Conservation (phyloP, 2,329 filamentous ascomycete genomes). For the Cyphellophora europaea region DNA sequence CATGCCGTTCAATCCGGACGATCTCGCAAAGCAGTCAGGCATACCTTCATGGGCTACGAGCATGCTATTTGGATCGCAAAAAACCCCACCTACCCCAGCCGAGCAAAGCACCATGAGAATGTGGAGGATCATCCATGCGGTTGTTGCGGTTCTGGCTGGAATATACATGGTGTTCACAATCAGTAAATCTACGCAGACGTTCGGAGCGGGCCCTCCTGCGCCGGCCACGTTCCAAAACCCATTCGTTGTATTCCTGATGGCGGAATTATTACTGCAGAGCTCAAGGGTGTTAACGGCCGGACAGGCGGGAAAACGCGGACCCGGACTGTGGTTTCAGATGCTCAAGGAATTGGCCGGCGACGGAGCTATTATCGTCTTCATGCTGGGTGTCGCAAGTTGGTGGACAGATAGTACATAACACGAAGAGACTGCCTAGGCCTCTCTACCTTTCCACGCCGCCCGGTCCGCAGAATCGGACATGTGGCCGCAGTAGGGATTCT, state of each 20-base stretch:
- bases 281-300: slow-evolving; percentile 24
- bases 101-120: slow-evolving; percentile 27
- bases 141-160: slow-evolving; percentile 49
- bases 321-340: slow-evolving; percentile 27
- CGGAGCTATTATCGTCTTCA: slow-evolving; percentile 35
- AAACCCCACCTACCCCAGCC: slow-evolving; percentile 27
- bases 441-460: no score
- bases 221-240: slow-evolving; percentile 36
- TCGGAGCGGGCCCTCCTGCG: slow-evolving; percentile 31
- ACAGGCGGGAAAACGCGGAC: slow-evolving; percentile 20
- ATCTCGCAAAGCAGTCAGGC: slow-evolving; percentile 19
- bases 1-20: slow-evolving; percentile 14
- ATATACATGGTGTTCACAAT: slow-evolving; percentile 39
- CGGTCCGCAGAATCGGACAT: no score
- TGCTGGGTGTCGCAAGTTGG: slow-evolving; percentile 34
- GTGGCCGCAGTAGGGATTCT: no score
- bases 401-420: slow-evolving; percentile 20
- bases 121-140: slow-evolving; percentile 50
- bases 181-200: slow-evolving; percentile 26
- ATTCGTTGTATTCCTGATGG: slow-evolving; percentile 37
- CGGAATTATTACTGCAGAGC: slow-evolving; percentile 32
- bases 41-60: slow-evolving; percentile 24
- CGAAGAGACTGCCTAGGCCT: background rate
- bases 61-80: slow-evolving; percentile 27
- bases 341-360: slow-evolving; percentile 31